phyloP scores from a whole-genome alignment of 306 rosid species.

The Trifolium pratense region DNA sequence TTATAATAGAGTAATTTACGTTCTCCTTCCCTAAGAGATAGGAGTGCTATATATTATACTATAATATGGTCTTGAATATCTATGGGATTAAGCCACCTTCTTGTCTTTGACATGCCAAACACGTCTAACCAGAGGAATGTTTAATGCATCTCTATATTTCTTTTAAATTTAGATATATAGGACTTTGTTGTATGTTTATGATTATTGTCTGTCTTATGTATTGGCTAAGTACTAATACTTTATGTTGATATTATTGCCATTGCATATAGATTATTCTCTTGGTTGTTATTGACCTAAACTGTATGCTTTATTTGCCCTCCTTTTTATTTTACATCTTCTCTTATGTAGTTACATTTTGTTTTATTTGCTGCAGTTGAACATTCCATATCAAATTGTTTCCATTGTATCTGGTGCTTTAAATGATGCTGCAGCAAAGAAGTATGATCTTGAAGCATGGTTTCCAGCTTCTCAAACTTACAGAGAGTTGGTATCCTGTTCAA shows the following conservation, averaged over 20 bases:
- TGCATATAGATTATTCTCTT: slow-evolving; percentile 2
- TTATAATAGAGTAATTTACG: too few species aligned
- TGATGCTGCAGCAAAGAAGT: slow-evolving; percentile 98
- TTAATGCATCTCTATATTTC: too few species aligned
- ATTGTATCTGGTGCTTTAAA: slow-evolving; percentile 97
- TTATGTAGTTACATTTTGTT: slow-evolving; percentile 21
- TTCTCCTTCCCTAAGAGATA: too few species aligned
- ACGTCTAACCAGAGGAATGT: too few species aligned
- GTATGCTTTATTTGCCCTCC: slow-evolving; percentile 1
- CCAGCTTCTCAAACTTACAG: slow-evolving; percentile 88
- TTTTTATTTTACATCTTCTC: neutral
- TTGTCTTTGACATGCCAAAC: too few species aligned
- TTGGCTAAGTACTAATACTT: neutral
- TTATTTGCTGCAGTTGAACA: slow-evolving; percentile 58
- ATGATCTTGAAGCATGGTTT: slow-evolving; percentile 95
- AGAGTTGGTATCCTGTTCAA: slow-evolving; percentile 93
- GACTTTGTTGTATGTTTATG: too few species aligned
- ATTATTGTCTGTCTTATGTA: too few species aligned
- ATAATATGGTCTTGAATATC: too few species aligned
- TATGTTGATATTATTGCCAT: slow-evolving; percentile 4
- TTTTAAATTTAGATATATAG: too few species aligned
- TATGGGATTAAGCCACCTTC: too few species aligned
- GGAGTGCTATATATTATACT: too few species aligned
- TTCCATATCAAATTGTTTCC: slow-evolving; percentile 88
- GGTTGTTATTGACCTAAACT: slow-evolving; percentile 26